A percentile compares a stretch with the other conserved stretches of the same genome.
These are phyloP conservation scores for Musa balbisiana DNA, from an alignment of 202 grass and related monocot species.

Conservation along the genomic window DNA sequence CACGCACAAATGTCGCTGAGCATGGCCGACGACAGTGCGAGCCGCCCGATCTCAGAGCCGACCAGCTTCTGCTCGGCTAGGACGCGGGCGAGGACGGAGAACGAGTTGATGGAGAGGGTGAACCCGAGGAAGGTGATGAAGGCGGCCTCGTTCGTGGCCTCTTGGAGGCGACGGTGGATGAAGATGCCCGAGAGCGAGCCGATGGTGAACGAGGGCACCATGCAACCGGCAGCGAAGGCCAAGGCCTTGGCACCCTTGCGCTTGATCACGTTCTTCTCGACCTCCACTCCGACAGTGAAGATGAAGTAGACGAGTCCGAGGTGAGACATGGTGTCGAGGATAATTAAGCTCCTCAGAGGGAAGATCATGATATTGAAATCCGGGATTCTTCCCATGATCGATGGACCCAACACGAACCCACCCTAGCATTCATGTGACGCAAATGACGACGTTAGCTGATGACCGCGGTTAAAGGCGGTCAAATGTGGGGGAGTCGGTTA, in stretches of 20 bases:
- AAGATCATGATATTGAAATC: conserved; percentile 34
- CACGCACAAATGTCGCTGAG: conserved; percentile 44
- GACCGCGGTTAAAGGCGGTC: neutral
- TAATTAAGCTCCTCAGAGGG: conserved; percentile 40
- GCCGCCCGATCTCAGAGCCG: conserved; percentile 50
- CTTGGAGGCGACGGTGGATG: neutral
- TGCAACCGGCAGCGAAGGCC: conserved; percentile 42
- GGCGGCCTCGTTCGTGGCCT: conserved; percentile 14
- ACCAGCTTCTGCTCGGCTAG: conserved; percentile 61
- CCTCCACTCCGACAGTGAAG: conserved; percentile 54
- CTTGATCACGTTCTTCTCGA: conserved; percentile 36
- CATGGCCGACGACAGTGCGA: conserved; percentile 45
- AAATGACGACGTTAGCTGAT: neutral
- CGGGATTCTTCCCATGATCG: conserved; percentile 42
- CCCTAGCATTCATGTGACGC: conserved; percentile 2
- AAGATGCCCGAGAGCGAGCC: conserved; percentile 19
- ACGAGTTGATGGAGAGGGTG: conserved; percentile 51
- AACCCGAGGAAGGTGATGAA: conserved; percentile 54
- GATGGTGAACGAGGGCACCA: conserved; percentile 45
- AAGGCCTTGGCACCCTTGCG: conserved; percentile 29
- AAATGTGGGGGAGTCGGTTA: too few relatives aligned
- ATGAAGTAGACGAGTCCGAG: conserved; percentile 58
- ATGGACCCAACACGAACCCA: conserved; percentile 54
- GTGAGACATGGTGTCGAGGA: conserved; percentile 53
- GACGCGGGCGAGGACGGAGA: conserved; percentile 51